phyloP scores from a whole-genome alignment of 352 stramenopile genomes.

The Phytophthora europaea region DNA sequence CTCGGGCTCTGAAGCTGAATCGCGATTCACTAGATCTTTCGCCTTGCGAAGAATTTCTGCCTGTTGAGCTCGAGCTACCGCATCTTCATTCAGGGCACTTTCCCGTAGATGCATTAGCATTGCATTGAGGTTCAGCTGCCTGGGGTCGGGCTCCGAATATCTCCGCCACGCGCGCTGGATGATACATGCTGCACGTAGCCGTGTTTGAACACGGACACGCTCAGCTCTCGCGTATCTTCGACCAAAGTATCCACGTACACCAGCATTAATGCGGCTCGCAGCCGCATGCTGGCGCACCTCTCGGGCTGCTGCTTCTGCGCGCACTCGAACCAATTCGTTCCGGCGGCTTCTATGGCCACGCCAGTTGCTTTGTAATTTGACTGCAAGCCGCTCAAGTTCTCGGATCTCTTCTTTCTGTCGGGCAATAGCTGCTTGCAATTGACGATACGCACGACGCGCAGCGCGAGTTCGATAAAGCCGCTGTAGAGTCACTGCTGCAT shows the following conservation, averaged over 20 bases:
- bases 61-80: slow-evolving; percentile 52
- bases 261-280: slow-evolving; percentile 74
- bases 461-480: slow-evolving; percentile 68
- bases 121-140: slow-evolving; percentile 55
- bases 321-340: slow-evolving; percentile 43
- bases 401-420: slow-evolving; percentile 47
- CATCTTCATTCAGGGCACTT: slow-evolving; percentile 60
- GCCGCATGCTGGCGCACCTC: slow-evolving; percentile 48
- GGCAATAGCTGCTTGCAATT: slow-evolving; percentile 57
- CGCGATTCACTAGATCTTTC: slow-evolving; percentile 52
- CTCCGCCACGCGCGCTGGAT: slow-evolving; percentile 69
- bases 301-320: slow-evolving; percentile 40
- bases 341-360: slow-evolving; percentile 53
- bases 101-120: slow-evolving; percentile 65
- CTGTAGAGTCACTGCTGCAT: slow-evolving; percentile 67
- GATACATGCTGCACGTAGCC: slow-evolving; percentile 44
- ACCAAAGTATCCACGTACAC: slow-evolving; percentile 71
- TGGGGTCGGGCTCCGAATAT: slow-evolving; percentile 51
- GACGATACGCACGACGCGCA: slow-evolving; percentile 60
- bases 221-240: slow-evolving; percentile 48
- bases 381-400: slow-evolving; percentile 50
- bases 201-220: slow-evolving; percentile 49
- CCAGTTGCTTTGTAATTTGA: slow-evolving; percentile 78
- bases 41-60: slow-evolving; percentile 61
- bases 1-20: slow-evolving; percentile 80